phyloP scores from a whole-genome alignment of 1,284 basidiomycete genomes.

The Pseudozyma thailandica region DNA sequence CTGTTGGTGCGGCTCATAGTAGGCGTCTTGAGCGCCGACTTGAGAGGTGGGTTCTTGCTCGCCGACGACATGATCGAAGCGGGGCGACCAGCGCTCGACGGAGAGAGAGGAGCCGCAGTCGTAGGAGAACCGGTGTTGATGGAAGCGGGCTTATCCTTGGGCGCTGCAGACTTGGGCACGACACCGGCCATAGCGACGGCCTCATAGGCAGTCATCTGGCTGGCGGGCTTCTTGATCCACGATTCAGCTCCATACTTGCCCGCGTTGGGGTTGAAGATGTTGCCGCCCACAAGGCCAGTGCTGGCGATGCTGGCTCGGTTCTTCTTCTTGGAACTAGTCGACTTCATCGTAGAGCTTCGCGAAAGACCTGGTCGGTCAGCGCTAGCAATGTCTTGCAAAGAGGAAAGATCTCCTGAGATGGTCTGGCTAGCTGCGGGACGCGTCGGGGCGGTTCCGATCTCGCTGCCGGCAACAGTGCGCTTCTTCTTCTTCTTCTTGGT shows the following conservation, averaged over 20 bases:
- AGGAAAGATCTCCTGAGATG: constrained; percentile 47
- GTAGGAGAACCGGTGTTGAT: constrained; percentile 5
- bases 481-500: constrained; percentile 58
- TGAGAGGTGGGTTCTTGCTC: constrained; percentile 53
- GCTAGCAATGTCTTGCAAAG: constrained; percentile 26
- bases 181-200: constrained; percentile 58
- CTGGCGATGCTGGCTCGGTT: constrained; percentile 45
- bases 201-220: constrained; percentile 52
- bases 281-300: constrained; percentile 35
- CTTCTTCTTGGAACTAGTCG: constrained; percentile 57
- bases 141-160: constrained; percentile 19
- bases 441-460: constrained; percentile 60
- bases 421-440: constrained; percentile 46
- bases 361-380: constrained; percentile 32
- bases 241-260: constrained; percentile 54
- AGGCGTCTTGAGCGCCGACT: constrained; percentile 59
- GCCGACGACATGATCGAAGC: constrained; percentile 47
- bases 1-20: constrained; percentile 43
- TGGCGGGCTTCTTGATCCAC: constrained; percentile 48
- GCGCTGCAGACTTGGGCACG: constrained; percentile 38
- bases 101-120: constrained; percentile 8
- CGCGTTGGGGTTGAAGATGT: constrained; percentile 47
- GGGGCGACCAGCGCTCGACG: constrained; percentile 11
- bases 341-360: constrained; percentile 46
- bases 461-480: constrained; percentile 54